Percentiles rank a stretch among this genome's conserved stretches.
phyloP scores from a whole-genome alignment of 106 monocot genomes.

The Apostasia shenzhenica region DNA sequence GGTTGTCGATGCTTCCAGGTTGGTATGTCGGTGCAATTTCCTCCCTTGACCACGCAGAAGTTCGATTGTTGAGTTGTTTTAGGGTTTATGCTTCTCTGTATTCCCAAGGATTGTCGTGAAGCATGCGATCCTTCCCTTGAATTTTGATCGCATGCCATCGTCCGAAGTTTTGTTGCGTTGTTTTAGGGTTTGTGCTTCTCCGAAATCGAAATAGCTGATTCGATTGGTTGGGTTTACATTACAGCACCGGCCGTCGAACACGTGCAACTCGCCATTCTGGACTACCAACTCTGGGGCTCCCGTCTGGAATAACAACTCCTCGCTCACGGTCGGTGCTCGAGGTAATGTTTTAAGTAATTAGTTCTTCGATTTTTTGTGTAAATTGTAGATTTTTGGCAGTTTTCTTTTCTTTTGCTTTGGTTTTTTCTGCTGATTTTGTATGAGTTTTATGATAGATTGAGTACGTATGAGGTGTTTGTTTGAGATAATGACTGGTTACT shows the following conservation, averaged over 20 bases:
- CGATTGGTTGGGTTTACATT: not conserved
- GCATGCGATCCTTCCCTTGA: not conserved
- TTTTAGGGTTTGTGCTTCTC: not conserved
- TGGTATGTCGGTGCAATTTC: not conserved
- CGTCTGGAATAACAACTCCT: constrained; percentile 20
- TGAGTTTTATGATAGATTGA: not conserved
- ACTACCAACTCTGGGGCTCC: constrained; percentile 24
- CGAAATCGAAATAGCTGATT: not conserved
- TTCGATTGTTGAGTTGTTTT: too few relatives aligned
- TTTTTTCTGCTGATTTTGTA: not conserved
- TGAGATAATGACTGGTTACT: not conserved
- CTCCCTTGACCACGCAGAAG: not conserved
- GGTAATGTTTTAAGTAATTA: constrained; percentile 1
- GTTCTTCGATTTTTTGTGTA: not conserved
- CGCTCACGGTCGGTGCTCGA: constrained; percentile 16
- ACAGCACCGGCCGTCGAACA: constrained; percentile 18
- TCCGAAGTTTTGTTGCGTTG: not conserved
- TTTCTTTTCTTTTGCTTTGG: not conserved
- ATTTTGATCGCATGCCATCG: not conserved
- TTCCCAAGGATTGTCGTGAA: not conserved
- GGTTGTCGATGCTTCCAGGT: not conserved
- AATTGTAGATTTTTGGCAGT: too few relatives aligned
- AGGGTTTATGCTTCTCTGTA: too few relatives aligned
- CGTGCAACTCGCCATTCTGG: constrained; percentile 16
- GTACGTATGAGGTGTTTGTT: not conserved